Evolutionary conservation across 768 basidiomycete genomes (phyloP), one percentile per base, ranked within the genome.

Genomic region (Tulasnella sp.): DNA sequence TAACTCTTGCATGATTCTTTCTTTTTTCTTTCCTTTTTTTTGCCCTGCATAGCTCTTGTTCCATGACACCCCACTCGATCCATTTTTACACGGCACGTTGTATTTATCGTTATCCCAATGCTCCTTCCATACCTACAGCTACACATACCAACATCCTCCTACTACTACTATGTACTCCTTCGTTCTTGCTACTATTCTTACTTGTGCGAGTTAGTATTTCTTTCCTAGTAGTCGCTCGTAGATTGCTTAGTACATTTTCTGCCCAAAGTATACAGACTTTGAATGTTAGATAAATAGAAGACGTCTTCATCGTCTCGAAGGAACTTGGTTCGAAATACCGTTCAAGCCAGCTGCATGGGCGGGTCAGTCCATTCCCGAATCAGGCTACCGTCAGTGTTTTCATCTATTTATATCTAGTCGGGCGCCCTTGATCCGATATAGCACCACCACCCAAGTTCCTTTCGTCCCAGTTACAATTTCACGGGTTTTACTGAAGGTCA

Each of bases 11-110:
- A 72, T 40, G 40, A 27, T 42, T 56, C 27, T 38, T 44, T 9
- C 2, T 76, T 42, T 56, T 44, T 38, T 44, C 3, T 12, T 76
- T 24, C 18, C 16, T 76, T 46, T 24, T 34, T 44, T 75, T n/a
- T 76, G 4, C 44, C 16, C n/a, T 76, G 40, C 75, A 46, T 76
- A 3, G 40, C 56, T 40, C 72, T 19, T 24, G 34, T 46, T 16
- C 39, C 72, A 39, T 74, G 6, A 74, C 44, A 39, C 44, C 72
- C 72, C 72, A 68, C 62, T 68, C 62, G 62, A 68, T n/a, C 18
- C 34, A 21, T n/a, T 16, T 68, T 31, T 68, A 68, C 62, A 68
- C 62, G 62, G 34, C 62, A 68, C n/a, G 62, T 31, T 68, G 62
- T 68, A 68, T 68, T 31, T 68, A 52, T 52, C 48, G 18, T 68